Percentiles rank a stretch among this genome's conserved stretches.
Conservation (phyloP, 1,284 basidiomycete genomes). For the Coriolopsis trogii region DNA sequence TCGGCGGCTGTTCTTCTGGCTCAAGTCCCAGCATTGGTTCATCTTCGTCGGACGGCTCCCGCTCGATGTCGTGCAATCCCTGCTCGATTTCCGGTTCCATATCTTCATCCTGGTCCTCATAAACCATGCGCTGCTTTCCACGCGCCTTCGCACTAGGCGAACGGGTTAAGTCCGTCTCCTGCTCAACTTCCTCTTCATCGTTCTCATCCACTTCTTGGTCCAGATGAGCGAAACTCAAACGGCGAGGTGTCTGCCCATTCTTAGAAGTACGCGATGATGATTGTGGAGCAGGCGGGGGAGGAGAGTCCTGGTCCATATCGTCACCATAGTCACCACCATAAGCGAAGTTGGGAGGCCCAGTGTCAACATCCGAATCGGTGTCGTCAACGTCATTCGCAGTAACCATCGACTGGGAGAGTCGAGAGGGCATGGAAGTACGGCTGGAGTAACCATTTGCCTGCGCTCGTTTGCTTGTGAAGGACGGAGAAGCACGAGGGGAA, state of each 20-base stretch:
- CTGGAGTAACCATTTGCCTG: constrained; percentile 30
- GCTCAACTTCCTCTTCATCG: constrained; percentile 38
- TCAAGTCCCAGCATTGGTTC: too few species aligned
- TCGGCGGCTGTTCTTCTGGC: not conserved
- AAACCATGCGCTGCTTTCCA: constrained; percentile 33
- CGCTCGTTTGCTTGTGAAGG: constrained; percentile 35
- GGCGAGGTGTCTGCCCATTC: constrained; percentile 31
- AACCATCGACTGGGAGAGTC: constrained; percentile 42
- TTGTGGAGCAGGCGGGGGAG: constrained; percentile 14
- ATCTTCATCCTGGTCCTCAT: constrained; percentile 18
- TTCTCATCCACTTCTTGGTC: constrained; percentile 46
- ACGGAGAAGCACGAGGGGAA: constrained; percentile 44
- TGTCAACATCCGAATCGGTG: constrained; percentile 21
- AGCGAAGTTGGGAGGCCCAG: constrained; percentile 28
- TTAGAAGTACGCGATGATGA: constrained; percentile 4
- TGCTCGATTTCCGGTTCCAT: constrained; percentile 60
- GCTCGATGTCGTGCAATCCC: constrained; percentile 37
- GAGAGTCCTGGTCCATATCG: constrained; percentile 23
- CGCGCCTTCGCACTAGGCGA: constrained; percentile 36
- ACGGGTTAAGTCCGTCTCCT: constrained; percentile 25
- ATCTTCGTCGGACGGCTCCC: constrained; percentile 23
- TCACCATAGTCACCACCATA: constrained; percentile 27
- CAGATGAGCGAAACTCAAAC: constrained; percentile 50
- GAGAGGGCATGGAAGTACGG: constrained; percentile 48
- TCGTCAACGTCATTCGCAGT: constrained; percentile 34